Evolutionary conservation across 805 yeast genomes (phyloP), one percentile per base, ranked within the genome.

Genomic region (Blastobotrys americana): DNA sequence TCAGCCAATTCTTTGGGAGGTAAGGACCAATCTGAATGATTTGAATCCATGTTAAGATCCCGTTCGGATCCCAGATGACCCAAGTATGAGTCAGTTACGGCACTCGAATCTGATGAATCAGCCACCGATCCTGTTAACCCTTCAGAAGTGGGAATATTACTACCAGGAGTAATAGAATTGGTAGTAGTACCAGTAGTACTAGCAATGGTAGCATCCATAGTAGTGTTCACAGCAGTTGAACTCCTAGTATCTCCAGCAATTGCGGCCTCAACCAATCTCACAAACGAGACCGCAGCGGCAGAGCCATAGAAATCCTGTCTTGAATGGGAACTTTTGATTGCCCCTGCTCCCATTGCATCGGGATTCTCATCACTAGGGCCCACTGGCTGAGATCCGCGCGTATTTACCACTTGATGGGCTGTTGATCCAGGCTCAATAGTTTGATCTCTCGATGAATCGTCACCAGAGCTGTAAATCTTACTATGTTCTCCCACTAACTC

Each of bases 1-100:
- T 57, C 62, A 8, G 62, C 62, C 4, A 55, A 33, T 5, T 44
- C 41, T 39, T 55, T 44, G 21, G 59, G 57, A 3, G 62, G 62
- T 22, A 52, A 13, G 10, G 31, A 25, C 31, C 31, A 36, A 15
- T 31, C 37, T 13, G 31, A 25, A 25, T 25, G 31, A 25, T 8
- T 25, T 8, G 31, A 8, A 13, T 25, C 13, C 8, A 25, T 25
- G 31, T 8, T 25, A 25, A 25, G 8, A 13, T 25, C 31, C 8
- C 10, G 8, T 13, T 8, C 13, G 31, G 31, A 25, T 13, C 31
- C 31, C 31, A 25, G 31, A 25, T 25, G 31, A 13, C 13, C 13
- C 31, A 25, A 25, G 13, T 25, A 25, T 13, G 31, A 25, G 10
- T 8, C 31, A 8, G 31, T 8, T 13, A 25, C 8, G 10, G 31